A percentile compares a stretch with the other conserved stretches of the same genome.
These are phyloP conservation scores for Clonostachys byssicola DNA, from an alignment of 2,329 filamentous ascomycete species.

Conservation along the genomic window DNA sequence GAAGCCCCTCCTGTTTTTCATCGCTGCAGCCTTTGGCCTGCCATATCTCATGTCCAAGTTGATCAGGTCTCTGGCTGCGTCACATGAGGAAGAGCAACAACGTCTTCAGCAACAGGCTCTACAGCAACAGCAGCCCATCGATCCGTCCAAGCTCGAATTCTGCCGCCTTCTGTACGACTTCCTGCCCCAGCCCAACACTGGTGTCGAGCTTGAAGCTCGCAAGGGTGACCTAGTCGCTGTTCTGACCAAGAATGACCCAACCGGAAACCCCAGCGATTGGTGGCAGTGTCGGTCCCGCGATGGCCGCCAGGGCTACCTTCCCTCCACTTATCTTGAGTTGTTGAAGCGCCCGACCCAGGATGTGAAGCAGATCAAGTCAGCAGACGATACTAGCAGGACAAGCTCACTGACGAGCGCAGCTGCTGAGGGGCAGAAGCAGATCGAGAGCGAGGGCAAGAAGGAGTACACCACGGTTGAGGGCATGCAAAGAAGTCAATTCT, in stretches of 20 bases:
- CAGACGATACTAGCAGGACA: slow-evolving; percentile 39
- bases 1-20: slow-evolving; percentile 95
- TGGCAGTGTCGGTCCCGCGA: slow-evolving; percentile 92
- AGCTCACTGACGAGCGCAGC: slow-evolving; percentile 42
- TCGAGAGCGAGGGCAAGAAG: slow-evolving; percentile 34
- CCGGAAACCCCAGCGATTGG: slow-evolving; percentile 92
- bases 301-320: slow-evolving; percentile 86
- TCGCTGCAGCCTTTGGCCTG: slow-evolving; percentile 88
- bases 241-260: slow-evolving; percentile 84
- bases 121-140: slow-evolving; percentile 55
- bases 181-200: slow-evolving; percentile 66
- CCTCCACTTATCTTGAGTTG: slow-evolving; percentile 84
- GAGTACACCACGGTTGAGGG: slow-evolving; percentile 49
- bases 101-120: slow-evolving; percentile 47
- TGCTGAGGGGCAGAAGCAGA: slow-evolving; percentile 5
- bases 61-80: slow-evolving; percentile 78
- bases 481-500: slow-evolving; percentile 56
- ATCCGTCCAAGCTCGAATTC: slow-evolving; percentile 91
- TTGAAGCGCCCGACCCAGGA: slow-evolving; percentile 47
- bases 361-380: slow-evolving; percentile 47
- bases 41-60: slow-evolving; percentile 97
- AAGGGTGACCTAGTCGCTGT: slow-evolving; percentile 96
- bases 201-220: slow-evolving; percentile 83
- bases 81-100: slow-evolving; percentile 77
- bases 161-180: slow-evolving; percentile 95